phyloP scores from a whole-genome alignment of 2,329 filamentous ascomycete species.

The Teratosphaeriaceae sp. region DNA sequence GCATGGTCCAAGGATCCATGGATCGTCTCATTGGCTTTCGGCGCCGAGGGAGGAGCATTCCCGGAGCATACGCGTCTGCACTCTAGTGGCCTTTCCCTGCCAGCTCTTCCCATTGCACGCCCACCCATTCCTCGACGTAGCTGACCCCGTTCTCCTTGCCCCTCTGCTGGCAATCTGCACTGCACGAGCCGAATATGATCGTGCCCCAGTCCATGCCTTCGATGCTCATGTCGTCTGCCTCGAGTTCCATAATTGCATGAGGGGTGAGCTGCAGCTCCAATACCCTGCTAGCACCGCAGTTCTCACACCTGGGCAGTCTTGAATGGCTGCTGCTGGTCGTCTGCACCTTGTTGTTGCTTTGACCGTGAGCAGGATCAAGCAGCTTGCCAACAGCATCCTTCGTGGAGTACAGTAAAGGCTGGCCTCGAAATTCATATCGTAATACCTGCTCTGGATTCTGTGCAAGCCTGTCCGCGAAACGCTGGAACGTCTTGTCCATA shows the following conservation, averaged over 20 bases:
- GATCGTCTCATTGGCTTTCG: too few relatives aligned
- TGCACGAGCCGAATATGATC: constrained; percentile 79
- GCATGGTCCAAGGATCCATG: too few relatives aligned
- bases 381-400: constrained; percentile 65
- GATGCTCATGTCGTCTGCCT: constrained; percentile 59
- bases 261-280: constrained; percentile 94
- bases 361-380: constrained; percentile 38
- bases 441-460: constrained; percentile 47
- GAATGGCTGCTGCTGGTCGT: constrained; percentile 15
- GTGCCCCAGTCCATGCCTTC: constrained; percentile 99
- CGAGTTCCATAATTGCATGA: constrained; percentile 81
- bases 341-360: constrained; percentile 15
- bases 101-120: constrained; percentile 98
- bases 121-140: constrained; percentile 93
- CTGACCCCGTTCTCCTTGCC: constrained; percentile 56
- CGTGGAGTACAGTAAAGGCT: constrained; percentile 68
- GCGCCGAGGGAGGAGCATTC: too few relatives aligned
- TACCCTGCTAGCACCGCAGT: constrained; percentile 66
- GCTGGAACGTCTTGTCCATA: constrained; percentile 46
- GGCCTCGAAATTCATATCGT: constrained; percentile 43
- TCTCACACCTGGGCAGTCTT: constrained; percentile 66
- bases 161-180: constrained; percentile 63
- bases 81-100: too few relatives aligned
- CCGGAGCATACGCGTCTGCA: too few relatives aligned
- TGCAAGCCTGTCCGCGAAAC: constrained; percentile 44